Conservation (phyloP, 495 filamentous ascomycete species). For the Penicillium turbatum region DNA sequence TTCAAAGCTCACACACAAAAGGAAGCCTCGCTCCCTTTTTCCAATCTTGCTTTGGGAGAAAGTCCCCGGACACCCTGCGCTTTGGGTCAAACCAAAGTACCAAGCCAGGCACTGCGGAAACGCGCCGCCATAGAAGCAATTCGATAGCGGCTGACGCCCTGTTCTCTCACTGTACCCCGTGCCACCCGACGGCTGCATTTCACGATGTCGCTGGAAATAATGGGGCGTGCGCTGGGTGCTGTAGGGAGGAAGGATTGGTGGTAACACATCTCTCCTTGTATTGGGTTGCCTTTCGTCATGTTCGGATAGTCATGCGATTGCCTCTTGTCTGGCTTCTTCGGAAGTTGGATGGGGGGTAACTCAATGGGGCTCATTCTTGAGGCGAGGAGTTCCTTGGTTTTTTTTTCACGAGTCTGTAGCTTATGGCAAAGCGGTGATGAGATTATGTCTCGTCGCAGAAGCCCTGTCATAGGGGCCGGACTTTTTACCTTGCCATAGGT, state of each 20-base stretch:
- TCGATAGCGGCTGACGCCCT: conserved; percentile 65
- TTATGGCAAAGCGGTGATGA: conserved; percentile 58
- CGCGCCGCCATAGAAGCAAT: conserved; percentile 99
- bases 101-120: conserved; percentile 73
- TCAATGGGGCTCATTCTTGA: conserved; percentile 99
- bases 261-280: conserved; percentile 22
- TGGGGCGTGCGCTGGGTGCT: conserved; percentile 38
- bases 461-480: conserved; percentile 68
- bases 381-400: conserved; percentile 73
- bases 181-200: conserved; percentile 36
- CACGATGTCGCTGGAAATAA: conserved; percentile 34
- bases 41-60: conserved; percentile 91
- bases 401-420: conserved; percentile 58
- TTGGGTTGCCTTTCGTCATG: conserved; percentile 76
- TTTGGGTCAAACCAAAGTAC: conserved; percentile 24
- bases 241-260: conserved; percentile 34
- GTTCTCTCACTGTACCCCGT: conserved; percentile 39
- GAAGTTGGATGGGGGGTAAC: conserved; percentile 58
- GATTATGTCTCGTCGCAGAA: conserved; percentile 32
- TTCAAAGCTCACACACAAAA: conserved; percentile 97
- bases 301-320: conserved; percentile 99
- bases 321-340: conserved; percentile 35
- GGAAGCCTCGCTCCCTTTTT: conserved; percentile 34
- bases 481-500: conserved; percentile 28
- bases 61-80: conserved; percentile 96